These are phyloP conservation scores for Saturnispora dispora DNA, from an alignment of 805 yeast species.

Conservation along the genomic window DNA sequence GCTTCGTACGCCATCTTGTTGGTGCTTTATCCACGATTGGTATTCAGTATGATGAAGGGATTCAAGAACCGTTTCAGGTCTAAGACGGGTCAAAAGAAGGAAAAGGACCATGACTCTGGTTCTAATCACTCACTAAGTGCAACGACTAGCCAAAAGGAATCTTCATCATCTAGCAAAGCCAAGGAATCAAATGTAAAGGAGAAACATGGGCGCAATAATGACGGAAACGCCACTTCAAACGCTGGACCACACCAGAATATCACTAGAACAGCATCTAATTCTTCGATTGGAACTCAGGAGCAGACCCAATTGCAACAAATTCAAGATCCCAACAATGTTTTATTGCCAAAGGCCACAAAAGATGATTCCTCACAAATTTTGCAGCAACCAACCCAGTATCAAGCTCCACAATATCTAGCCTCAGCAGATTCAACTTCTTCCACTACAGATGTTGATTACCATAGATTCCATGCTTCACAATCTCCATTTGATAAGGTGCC, in stretches of 20 bases:
- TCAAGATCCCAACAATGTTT: slow-evolving; percentile 8
- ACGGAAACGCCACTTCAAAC: neutral
- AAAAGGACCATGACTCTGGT: slow-evolving; percentile 14
- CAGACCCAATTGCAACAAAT: slow-evolving; percentile 10
- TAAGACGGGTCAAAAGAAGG: slow-evolving; percentile 22
- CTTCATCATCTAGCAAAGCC: slow-evolving; percentile 27
- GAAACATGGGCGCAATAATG: slow-evolving; percentile 12
- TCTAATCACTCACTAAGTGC: slow-evolving; percentile 11
- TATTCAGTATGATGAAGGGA: slow-evolving; percentile 53
- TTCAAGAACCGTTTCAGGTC: slow-evolving; percentile 50
- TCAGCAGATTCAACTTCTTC: slow-evolving; percentile 8
- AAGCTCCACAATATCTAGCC: neutral
- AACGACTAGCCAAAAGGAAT: neutral
- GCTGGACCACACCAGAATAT: neutral
- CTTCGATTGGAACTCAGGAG: neutral
- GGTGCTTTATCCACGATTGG: neutral
- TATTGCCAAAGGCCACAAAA: neutral
- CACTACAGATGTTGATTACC: slow-evolving; percentile 20
- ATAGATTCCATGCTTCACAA: slow-evolving; percentile 25
- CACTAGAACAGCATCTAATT: neutral
- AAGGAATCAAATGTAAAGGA: slow-evolving; percentile 31
- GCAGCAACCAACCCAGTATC: neutral
- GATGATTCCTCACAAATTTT: neutral
- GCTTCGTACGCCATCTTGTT: neutral
- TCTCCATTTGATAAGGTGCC: slow-evolving; percentile 29